Percentiles rank a stretch among this genome's conserved stretches.
Conservation (phyloP, 176 grass and related monocot species). For the Echinochloa phyllopogon region DNA sequence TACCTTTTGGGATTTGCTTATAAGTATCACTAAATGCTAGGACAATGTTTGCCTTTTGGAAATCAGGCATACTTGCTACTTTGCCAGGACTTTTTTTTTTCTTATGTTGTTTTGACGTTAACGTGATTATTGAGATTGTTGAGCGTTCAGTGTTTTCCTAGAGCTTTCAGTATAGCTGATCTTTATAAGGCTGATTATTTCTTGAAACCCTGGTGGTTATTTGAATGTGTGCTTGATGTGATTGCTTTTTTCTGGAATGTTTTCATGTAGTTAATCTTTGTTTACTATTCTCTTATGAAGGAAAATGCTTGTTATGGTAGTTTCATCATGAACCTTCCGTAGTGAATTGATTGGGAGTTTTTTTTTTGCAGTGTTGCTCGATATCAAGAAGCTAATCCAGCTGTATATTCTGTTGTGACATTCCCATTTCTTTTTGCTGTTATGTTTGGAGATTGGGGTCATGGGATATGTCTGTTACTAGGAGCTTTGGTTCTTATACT, state of each 20-base stretch:
- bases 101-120: slow-evolving; percentile 15
- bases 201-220: slow-evolving; percentile 23
- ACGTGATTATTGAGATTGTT: slow-evolving; percentile 12
- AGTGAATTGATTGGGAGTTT: slow-evolving; percentile 32
- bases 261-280: slow-evolving; percentile 8
- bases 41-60: background rate
- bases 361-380: slow-evolving; percentile 77
- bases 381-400: slow-evolving; percentile 98
- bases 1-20: slow-evolving; percentile 1
- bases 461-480: slow-evolving; percentile 95
- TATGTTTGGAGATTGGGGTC: slow-evolving; percentile 99
- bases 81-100: background rate
- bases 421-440: slow-evolving; percentile 99
- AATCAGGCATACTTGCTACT: background rate
- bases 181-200: slow-evolving; percentile 12
- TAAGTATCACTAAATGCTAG: background rate
- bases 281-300: slow-evolving; percentile 29
- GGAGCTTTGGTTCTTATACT: slow-evolving; percentile 94
- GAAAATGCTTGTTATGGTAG: background rate
- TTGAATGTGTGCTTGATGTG: background rate
- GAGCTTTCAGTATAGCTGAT: background rate
- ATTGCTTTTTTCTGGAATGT: slow-evolving; percentile 23
- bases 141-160: background rate
- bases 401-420: slow-evolving; percentile 96
- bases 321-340: background rate